Base-by-base conservation (phyloP, 2,329 filamentous ascomycete genomes). In the Phaeosphaeria sp. region DNA sequence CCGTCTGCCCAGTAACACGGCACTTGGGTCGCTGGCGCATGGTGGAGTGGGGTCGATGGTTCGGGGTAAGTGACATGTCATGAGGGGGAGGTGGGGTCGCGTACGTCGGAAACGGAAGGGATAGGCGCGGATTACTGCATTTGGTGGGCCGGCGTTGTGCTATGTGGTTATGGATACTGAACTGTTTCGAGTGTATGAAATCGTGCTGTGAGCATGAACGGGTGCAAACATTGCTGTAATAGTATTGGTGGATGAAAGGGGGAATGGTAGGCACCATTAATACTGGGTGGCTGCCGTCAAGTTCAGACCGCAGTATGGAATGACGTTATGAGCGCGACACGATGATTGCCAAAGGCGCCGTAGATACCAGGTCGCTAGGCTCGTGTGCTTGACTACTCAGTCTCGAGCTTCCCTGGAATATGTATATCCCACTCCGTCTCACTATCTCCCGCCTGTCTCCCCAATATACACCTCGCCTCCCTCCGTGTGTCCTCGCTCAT, bases 371-470 rank as follows among this genome's bases (percentile, higher is more conserved):
- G n/a, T n/a, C n/a, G n/a, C n/a, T n/a, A n/a, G n/a, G n/a, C n/a
- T n/a, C n/a, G n/a, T n/a, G n/a, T n/a, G n/a, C n/a, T n/a, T n/a
- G n/a, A n/a, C n/a, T n/a, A n/a, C n/a, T n/a, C n/a, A n/a, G n/a
- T n/a, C n/a, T n/a, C n/a, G n/a, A n/a, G n/a, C n/a, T n/a, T n/a
- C n/a, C n/a, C 62, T 9, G 72, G 71, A 46, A 78, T 56, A 62
- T 78, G 76, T 6, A 79, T 62, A 64, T 79, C 77, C 68, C 71
- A 78, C 17, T 75, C 70, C n/a, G n/a, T n/a, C 43, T 78, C 76
- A 5, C 66, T 62, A 30, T 17, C 21, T 1, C 62, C 68, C 6
- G 78, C 71, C 39, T 65, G 55, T 17, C 77, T 63, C 0, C 77
- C 78, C 1, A 79, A 33, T 6, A 80, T 60, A 58, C 76, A 76